Conservation (phyloP, 2,329 filamentous ascomycete genomes). For the Microsporum canis region DNA sequence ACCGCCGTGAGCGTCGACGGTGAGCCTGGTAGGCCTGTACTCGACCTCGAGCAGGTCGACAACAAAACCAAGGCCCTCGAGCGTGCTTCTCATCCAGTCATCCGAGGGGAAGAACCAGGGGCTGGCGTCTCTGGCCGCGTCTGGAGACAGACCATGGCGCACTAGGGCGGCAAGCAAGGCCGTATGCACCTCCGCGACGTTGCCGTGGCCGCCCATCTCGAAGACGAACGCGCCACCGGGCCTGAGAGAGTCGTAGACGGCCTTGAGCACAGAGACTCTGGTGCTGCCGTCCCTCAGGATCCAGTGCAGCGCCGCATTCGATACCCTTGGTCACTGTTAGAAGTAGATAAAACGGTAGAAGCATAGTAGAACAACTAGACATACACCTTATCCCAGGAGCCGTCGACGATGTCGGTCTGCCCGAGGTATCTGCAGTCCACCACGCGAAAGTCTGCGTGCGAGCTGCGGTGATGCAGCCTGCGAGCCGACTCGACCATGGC, state of each 20-base stretch:
- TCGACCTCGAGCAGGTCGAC: slow-evolving; percentile 49
- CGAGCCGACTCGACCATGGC: slow-evolving; percentile 47
- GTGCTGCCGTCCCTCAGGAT: slow-evolving; percentile 42
- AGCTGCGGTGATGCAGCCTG: slow-evolving; percentile 27
- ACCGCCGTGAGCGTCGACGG: slow-evolving; percentile 38
- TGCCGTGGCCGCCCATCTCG: slow-evolving; percentile 62
- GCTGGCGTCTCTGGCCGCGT: slow-evolving; percentile 39
- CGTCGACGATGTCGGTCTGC: slow-evolving; percentile 17
- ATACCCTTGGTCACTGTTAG: slow-evolving; percentile 30
- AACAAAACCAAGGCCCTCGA: slow-evolving; percentile 33
- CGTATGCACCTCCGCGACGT: slow-evolving; percentile 51
- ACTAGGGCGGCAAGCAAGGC: slow-evolving; percentile 45
- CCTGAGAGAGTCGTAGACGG: slow-evolving; percentile 42
- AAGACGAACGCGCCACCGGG: slow-evolving; percentile 51
- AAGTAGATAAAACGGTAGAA: not conserved
- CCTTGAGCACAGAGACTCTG: slow-evolving; percentile 43
- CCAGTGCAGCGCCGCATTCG: slow-evolving; percentile 58
- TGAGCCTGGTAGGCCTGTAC: slow-evolving; percentile 50
- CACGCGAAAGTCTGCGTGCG: slow-evolving; percentile 21
- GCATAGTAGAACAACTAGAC: slow-evolving; percentile 2
- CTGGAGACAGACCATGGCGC: slow-evolving; percentile 40
- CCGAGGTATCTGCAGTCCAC: slow-evolving; percentile 29
- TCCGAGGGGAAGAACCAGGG: slow-evolving; percentile 67
- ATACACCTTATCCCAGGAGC: slow-evolving; percentile 42
- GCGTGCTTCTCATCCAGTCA: slow-evolving; percentile 39